These are phyloP conservation scores for Phaseolus lunatus DNA, from an alignment of 306 rosid genomes.

Conservation along the genomic window DNA sequence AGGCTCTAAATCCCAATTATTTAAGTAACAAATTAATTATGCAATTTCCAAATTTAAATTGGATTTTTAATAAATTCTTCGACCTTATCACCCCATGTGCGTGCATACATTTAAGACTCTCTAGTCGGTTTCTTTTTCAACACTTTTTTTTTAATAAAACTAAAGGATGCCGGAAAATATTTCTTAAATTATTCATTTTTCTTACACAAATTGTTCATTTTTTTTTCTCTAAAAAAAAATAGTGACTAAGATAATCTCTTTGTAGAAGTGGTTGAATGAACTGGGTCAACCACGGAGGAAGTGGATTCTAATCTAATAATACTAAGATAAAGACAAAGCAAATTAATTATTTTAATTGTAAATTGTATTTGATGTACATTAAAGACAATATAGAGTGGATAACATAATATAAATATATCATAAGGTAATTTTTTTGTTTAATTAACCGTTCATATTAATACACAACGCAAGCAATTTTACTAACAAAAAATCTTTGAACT, in stretches of 20 bases:
- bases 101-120: neutral
- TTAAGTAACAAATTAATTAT: neutral
- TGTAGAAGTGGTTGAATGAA: neutral
- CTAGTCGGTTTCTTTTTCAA: neutral
- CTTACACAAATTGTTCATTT: neutral
- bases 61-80: neutral
- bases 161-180: neutral
- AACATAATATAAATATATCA: neutral
- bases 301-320: neutral
- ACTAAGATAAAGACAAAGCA: no score
- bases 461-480: no score
- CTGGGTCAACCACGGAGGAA: neutral
- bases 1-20: neutral
- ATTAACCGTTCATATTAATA: no score
- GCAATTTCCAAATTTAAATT: neutral
- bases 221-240: neutral
- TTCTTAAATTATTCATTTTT: neutral
- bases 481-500: no score
- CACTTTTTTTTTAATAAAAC: neutral
- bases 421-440: neutral
- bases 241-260: neutral
- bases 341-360: no score
- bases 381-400: no score
- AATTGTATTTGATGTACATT: no score
- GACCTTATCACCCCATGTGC: neutral